Evolutionary conservation across 352 stramenopile genomes (phyloP), one percentile per base, ranked within the genome.

Genomic region (Pythium dissimile): DNA sequence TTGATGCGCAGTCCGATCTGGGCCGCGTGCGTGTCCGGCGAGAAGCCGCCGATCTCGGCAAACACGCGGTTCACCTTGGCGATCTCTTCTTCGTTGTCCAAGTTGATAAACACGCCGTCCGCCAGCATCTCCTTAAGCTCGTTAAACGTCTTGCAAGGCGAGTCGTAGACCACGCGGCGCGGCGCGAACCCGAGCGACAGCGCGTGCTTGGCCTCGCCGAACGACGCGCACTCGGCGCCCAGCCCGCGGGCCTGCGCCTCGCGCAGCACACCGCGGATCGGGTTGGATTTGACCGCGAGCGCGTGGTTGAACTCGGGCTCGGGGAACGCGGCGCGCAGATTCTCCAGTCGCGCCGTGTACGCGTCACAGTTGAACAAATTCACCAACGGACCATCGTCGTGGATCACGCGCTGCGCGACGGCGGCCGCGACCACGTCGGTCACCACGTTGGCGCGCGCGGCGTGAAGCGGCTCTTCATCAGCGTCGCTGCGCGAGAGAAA

Each of bases 1-100:
- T 98, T 98, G 45, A 98, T 89, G 2, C 92, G 82, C 48, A 98
- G 49, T 28, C 92, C 92, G 31, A 98, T 84, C 53, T 89, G 81
- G 30, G 49, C 58, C 9, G 66, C 52, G 49, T 88, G 73, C 9
- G 28, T 69, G 5, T 70, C 50, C 18, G 59, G 52, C 2, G 38
- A 51, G 12, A 64, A 69, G 7, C 64, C 59, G 2, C 56, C 53
- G 39, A 84, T 49, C 18, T 81, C 66, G 0, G 28, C 42, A 27
- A 97, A 80, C 8, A 86, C 69, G 43, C 69, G 46, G 28, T 79
- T 75, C 56, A 90, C 76, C 52, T 94, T 92, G 57, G 69, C 62
- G 21, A 98, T 74, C 53, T 98, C 92, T 27, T 96, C 69, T 51
- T 95, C 73, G 61, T 96, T 97, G 72, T 98, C 93, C 15, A 94